These are phyloP conservation scores for Triticum turgidum DNA, from an alignment of 176 grass and related monocot species.

Conservation along the genomic window DNA sequence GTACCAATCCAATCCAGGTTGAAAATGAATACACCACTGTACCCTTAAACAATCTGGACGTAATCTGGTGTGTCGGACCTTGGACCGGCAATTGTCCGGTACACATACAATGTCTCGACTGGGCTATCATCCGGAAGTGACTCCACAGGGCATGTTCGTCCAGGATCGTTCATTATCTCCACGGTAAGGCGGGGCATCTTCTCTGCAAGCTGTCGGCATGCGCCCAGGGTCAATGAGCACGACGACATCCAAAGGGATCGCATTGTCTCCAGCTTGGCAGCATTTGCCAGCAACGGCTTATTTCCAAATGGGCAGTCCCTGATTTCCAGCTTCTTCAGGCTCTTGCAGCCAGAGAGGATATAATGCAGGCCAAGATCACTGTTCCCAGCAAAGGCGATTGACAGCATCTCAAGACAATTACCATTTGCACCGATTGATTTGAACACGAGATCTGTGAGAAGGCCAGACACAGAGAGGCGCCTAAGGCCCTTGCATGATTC, in stretches of 20 bases:
- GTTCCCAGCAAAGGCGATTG: conserved; percentile 62
- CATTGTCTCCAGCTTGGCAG: conserved; percentile 79
- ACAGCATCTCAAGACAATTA: conserved; percentile 71
- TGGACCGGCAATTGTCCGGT: conserved; percentile 61
- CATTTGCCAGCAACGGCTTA: conserved; percentile 60
- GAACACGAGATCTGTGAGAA: conserved; percentile 65
- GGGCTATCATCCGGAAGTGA: conserved; percentile 49
- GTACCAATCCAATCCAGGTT: conserved; percentile 18
- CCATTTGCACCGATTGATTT: conserved; percentile 64
- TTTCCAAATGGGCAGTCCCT: conserved; percentile 77
- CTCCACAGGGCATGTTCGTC: conserved; percentile 32
- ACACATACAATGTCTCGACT: conserved; percentile 64
- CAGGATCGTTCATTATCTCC: conserved; percentile 62
- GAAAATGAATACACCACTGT: conserved; percentile 29
- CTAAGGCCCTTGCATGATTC: conserved; percentile 66
- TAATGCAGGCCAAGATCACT: conserved; percentile 60
- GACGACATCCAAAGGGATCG: conserved; percentile 95
- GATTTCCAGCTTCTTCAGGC: conserved; percentile 75
- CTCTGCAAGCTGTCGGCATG: conserved; percentile 56
- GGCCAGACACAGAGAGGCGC: conserved; percentile 61
- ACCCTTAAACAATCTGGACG: conserved; percentile 47
- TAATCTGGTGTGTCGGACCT: conserved; percentile 60
- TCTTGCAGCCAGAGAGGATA: conserved; percentile 76
- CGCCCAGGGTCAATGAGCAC: conserved; percentile 59
- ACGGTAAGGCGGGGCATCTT: conserved; percentile 68